These are phyloP conservation scores for Secale cereale DNA, from an alignment of 176 grass and related monocot species.

Conservation along the genomic window DNA sequence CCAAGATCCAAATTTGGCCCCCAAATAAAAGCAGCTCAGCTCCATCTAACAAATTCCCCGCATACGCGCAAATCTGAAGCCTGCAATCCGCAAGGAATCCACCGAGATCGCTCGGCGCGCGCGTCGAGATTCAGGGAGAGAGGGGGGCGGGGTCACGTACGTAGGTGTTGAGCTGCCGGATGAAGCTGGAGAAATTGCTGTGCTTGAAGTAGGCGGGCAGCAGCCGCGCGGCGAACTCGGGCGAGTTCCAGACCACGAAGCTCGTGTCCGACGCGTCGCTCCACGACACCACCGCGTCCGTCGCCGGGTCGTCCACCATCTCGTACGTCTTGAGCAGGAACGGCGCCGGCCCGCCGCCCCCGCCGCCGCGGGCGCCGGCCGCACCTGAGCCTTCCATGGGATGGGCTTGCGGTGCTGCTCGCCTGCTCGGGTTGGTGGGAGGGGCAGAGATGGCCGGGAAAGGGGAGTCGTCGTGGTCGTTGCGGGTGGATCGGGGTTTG, in stretches of 20 bases:
- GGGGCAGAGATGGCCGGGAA: neutral
- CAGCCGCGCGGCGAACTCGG: slow-evolving; percentile 64
- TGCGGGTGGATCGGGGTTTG: neutral
- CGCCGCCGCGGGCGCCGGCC: neutral
- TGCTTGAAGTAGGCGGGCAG: slow-evolving; percentile 92
- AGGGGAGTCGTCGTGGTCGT: neutral
- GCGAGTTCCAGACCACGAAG: slow-evolving; percentile 89
- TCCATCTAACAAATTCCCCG: neutral
- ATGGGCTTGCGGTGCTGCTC: neutral
- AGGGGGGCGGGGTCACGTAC: slow-evolving; percentile 14
- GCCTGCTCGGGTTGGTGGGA: neutral
- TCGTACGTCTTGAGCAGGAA: slow-evolving; percentile 95
- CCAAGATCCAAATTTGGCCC: slow-evolving; percentile 4
- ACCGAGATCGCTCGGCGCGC: neutral
- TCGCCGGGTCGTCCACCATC: slow-evolving; percentile 87
- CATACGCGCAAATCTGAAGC: neutral
- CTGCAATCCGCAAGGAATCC: neutral
- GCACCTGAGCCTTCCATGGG: slow-evolving; percentile 31
- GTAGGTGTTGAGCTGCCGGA: slow-evolving; percentile 99
- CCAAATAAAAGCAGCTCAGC: neutral
- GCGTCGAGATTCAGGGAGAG: too few relatives aligned
- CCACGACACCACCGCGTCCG: slow-evolving; percentile 79
- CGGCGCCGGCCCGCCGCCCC: slow-evolving; percentile 64
- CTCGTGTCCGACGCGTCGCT: slow-evolving; percentile 52
- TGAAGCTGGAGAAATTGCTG: slow-evolving; percentile 98